Evolutionary conservation across 768 basidiomycete genomes (phyloP).

Genomic region (Tremella mesenterica): DNA sequence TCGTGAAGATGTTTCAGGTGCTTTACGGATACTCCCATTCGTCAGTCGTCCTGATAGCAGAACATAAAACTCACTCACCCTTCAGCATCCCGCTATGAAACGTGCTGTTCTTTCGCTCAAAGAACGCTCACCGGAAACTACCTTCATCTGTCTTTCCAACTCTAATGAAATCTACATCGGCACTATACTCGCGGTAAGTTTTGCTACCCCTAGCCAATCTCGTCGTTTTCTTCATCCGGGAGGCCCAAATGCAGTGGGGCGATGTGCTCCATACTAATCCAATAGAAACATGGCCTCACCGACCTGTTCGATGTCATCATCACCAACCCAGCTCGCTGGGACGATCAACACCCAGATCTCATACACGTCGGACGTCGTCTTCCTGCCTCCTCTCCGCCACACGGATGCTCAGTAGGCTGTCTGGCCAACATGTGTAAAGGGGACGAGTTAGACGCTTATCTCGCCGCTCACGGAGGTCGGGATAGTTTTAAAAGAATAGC

Average conservation of each 20-base stretch:
- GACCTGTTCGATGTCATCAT: conserved; percentile 71
- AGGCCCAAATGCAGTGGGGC: too few species aligned
- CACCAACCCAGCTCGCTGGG: conserved; percentile 87
- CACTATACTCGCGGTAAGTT: conserved; percentile 69
- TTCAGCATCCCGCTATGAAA: conserved; percentile 91
- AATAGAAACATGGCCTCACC: conserved; percentile 67
- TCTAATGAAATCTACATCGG: conserved; percentile 85
- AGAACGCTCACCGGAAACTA: conserved; percentile 56
- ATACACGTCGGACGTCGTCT: conserved; percentile 69
- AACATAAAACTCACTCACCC: not conserved
- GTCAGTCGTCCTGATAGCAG: conserved; percentile 49
- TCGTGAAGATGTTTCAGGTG: conserved; percentile 63
- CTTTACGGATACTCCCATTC: conserved; percentile 75
- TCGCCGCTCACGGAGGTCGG: conserved; percentile 53
- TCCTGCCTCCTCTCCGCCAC: conserved; percentile 67
- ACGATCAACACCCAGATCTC: conserved; percentile 49
- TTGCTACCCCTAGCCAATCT: not conserved
- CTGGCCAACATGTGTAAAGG: conserved; percentile 99
- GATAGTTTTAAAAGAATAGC: conserved; percentile 63
- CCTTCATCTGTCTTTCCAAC: conserved; percentile 86
- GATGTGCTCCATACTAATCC: too few species aligned
- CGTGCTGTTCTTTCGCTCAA: conserved; percentile 77
- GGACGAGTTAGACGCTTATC: conserved; percentile 81
- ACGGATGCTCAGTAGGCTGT: conserved; percentile 78
- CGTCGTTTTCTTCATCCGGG: too few species aligned